phyloP scores from a whole-genome alignment of 345 rosid species.

The Lagerstroemia speciosa region DNA sequence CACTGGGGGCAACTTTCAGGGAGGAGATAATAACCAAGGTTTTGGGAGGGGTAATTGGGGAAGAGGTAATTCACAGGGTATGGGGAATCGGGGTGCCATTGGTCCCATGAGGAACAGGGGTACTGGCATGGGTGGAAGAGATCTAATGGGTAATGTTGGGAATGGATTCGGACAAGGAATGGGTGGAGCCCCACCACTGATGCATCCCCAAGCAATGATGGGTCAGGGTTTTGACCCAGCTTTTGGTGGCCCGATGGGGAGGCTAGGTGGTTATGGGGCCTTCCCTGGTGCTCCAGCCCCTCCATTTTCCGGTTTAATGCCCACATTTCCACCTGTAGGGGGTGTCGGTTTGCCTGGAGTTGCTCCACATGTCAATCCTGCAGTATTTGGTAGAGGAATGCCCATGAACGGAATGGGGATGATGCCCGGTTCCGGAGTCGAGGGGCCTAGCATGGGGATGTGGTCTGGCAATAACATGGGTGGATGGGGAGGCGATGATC shows the following conservation, averaged over 20 bases:
- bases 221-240: conserved; percentile 74
- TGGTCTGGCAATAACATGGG: conserved; percentile 70
- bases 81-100: conserved; percentile 62
- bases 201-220: conserved; percentile 78
- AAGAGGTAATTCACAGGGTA: conserved; percentile 61
- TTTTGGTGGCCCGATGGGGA: conserved; percentile 75
- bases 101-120: conserved; percentile 68
- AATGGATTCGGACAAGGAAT: conserved; percentile 63
- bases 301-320: conserved; percentile 52
- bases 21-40: conserved; percentile 54
- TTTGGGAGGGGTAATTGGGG: conserved; percentile 57
- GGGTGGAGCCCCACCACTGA: conserved; percentile 48
- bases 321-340: conserved; percentile 59
- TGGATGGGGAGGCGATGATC: conserved; percentile 67
- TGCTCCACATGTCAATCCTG: conserved; percentile 84
- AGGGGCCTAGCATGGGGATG: conserved; percentile 75
- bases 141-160: conserved; percentile 61
- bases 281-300: conserved; percentile 68
- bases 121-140: conserved; percentile 57
- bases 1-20: conserved; percentile 57
- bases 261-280: conserved; percentile 68
- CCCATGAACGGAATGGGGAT: conserved; percentile 72
- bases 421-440: conserved; percentile 56
- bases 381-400: conserved; percentile 74
- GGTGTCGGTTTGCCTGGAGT: conserved; percentile 69